A percentile compares a stretch with the other conserved stretches of the same genome.
Evolutionary conservation across 192 early-diverging fungal species (phyloP).

Genomic region (Backusella liffmaniae): DNA sequence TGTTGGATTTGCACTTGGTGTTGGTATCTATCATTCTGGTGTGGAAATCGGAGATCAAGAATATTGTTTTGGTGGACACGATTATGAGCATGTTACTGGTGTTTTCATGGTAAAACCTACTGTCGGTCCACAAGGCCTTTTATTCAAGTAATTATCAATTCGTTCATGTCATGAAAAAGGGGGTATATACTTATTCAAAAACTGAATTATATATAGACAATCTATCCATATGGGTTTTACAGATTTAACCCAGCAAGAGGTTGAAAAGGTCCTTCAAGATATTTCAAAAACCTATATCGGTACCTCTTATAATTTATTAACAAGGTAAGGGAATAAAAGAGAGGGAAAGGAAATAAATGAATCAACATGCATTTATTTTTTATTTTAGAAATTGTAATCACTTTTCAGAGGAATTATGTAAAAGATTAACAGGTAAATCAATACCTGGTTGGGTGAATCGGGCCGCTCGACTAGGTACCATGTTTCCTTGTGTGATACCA

Average conservation of each 20-base stretch:
- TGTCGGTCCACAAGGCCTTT: constrained; percentile 24
- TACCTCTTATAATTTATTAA: constrained; percentile 27
- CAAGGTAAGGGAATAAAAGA: constrained; percentile 16
- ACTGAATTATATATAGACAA: neutral
- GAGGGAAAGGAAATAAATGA: neutral
- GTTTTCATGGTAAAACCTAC: constrained; percentile 35
- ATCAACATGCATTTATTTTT: neutral
- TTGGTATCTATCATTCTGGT: constrained; percentile 38
- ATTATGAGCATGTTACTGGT: constrained; percentile 28
- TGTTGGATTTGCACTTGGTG: constrained; percentile 24
- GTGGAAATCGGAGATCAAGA: constrained; percentile 28
- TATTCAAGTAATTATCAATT: constrained; percentile 21
- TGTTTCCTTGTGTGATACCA: constrained; percentile 32
- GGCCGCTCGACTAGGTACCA: constrained; percentile 24
- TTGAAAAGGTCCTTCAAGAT: neutral
- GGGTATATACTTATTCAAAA: neutral
- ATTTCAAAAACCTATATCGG: constrained; percentile 21
- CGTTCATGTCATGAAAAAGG: neutral
- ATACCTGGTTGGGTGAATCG: constrained; percentile 30
- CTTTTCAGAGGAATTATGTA: constrained; percentile 25
- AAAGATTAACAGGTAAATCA: constrained; percentile 17
- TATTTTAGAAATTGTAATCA: constrained; percentile 32
- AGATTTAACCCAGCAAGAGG: constrained; percentile 9
- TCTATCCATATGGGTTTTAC: constrained; percentile 34
- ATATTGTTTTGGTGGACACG: constrained; percentile 40